phyloP scores from a whole-genome alignment of 2,329 filamentous ascomycete species.

The Arthroderma sp. region DNA sequence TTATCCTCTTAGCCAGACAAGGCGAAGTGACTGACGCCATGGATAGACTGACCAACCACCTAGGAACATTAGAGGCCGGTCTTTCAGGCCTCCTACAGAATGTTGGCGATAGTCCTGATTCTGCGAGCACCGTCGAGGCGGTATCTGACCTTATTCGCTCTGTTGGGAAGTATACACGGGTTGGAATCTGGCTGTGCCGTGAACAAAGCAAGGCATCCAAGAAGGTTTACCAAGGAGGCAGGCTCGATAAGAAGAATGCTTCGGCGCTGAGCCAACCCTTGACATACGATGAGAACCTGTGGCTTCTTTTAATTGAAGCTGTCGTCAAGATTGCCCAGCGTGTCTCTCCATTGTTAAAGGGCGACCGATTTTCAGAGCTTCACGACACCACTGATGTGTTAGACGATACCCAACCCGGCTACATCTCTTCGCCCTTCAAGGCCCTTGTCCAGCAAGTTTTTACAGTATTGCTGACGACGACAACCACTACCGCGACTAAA shows the following conservation, averaged over 20 bases:
- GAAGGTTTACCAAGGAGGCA: constrained; percentile 16
- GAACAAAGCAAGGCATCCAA: constrained; percentile 56
- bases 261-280: constrained; percentile 43
- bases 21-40: constrained; percentile 74
- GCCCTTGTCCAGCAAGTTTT: constrained; percentile 81
- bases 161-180: constrained; percentile 77
- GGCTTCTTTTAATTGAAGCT: constrained; percentile 52
- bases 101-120: constrained; percentile 42
- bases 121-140: constrained; percentile 47
- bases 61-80: constrained; percentile 66
- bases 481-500: constrained; percentile 28
- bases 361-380: neutral
- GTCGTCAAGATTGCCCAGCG: constrained; percentile 48
- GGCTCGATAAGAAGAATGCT: constrained; percentile 25
- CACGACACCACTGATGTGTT: neutral
- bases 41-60: constrained; percentile 66
- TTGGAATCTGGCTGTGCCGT: constrained; percentile 93
- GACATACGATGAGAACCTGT: constrained; percentile 48
- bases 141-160: constrained; percentile 61
- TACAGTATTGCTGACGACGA: constrained; percentile 64
- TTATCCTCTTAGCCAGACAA: constrained; percentile 79
- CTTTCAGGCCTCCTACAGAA: constrained; percentile 60
- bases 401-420: constrained; percentile 20
- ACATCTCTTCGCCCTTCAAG: constrained; percentile 54
- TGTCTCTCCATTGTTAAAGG: constrained; percentile 33